Base-by-base conservation (phyloP, 1,139 yeast species). In the Casaregolazyma suthepensis region DNA sequence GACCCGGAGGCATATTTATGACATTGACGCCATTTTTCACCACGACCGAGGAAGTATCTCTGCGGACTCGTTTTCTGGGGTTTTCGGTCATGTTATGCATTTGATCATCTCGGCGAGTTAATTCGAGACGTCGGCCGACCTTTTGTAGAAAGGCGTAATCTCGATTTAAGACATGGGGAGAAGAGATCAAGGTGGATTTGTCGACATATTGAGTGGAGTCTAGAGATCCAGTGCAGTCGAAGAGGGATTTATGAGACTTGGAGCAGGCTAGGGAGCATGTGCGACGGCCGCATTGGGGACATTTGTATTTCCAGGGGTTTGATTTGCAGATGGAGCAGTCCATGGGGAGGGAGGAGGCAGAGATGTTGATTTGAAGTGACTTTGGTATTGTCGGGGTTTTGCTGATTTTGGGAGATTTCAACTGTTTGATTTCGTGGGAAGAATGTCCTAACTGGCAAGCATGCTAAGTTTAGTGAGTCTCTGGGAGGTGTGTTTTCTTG, bases 211-310 rank as follows among this genome's bases (percentile, higher is more conserved):
- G 72, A 1, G 89, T 75, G 31, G 79, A 81, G 63, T 86, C 89
- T 35, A 82, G 77, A 35, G 65, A 60, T 0, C 98, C 98, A 6
- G 81, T 70, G 66, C 98, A 91, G 35, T 75, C 75, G 10, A 78
- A 72, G 54, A 77, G 78, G 12, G 62, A 64, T 68, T 90, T 89
- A 66, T 91, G 98, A 37, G 75, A 65, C 57, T 79, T 81, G 22
- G 86, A 87, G 70, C 97, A 91, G 4, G 63, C 75, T 13, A 87
- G 66, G 0, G 87, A 81, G 66, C 98, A 91, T 0, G 94, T 85
- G 55, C 72, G 75, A 15, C 73, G 67, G 7, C 71, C 72, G 65
- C 98, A 91, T 10, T 86, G 84, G 0, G 98, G 97, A 66, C 98
- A 91, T n/a, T 78, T 82, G 66, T 91, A 91, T 64, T 83, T 87